A percentile compares a stretch with the other conserved stretches of the same genome.
phyloP scores from a whole-genome alignment of 495 filamentous ascomycete genomes.

The Peziza echinospora region DNA sequence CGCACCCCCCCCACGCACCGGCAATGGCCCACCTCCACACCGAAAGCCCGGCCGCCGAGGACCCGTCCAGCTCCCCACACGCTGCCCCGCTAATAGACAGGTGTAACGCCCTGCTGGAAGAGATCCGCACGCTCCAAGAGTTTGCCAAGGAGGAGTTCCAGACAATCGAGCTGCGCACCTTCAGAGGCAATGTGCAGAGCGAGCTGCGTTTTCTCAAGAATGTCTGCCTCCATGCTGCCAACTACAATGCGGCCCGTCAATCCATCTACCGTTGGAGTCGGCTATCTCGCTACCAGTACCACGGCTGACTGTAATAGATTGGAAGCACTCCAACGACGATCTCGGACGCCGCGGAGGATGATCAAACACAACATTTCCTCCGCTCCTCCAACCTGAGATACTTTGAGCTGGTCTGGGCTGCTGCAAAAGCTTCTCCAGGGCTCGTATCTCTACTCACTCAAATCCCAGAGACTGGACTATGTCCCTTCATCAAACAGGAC shows the following conservation, averaged over 20 bases:
- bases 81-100: constrained; percentile 15
- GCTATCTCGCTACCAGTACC: too few relatives aligned
- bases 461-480: constrained; percentile 8
- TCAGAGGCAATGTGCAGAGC: constrained; percentile 9
- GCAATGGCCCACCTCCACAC: too few relatives aligned
- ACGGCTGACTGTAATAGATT: too few relatives aligned
- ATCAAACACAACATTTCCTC: constrained; percentile 10
- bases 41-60: too few relatives aligned
- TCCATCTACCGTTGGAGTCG: neutral
- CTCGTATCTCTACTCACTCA: constrained; percentile 15
- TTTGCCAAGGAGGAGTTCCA: constrained; percentile 9
- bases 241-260: neutral
- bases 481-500: constrained; percentile 1
- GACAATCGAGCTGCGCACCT: constrained; percentile 15
- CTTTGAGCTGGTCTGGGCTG: constrained; percentile 15
- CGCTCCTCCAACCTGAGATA: constrained; percentile 14
- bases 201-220: constrained; percentile 5
- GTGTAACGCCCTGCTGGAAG: constrained; percentile 9
- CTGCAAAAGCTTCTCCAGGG: constrained; percentile 14
- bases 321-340: constrained; percentile 2
- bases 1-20: too few relatives aligned
- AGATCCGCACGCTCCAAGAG: constrained; percentile 13
- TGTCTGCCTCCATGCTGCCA: neutral
- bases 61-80: too few relatives aligned
- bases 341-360: constrained; percentile 8